Base-by-base conservation (phyloP, 2,329 filamentous ascomycete species). In the Diaporthe longicolla region DNA sequence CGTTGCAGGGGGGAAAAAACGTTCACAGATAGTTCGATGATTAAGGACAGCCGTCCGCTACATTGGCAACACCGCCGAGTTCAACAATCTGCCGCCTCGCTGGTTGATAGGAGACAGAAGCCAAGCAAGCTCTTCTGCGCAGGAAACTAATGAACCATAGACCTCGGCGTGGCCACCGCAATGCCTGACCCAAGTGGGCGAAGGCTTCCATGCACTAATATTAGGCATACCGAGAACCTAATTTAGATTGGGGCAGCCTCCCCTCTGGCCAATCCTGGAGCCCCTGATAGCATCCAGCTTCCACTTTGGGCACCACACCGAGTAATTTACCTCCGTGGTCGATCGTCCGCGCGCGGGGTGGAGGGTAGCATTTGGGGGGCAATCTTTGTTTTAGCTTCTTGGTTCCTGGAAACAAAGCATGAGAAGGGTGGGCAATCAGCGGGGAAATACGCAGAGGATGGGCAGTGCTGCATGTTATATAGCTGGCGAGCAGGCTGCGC, bases 271-370 rank as follows among this genome's bases (percentile, higher is more conserved):
- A 40, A 52, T 54, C 48, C 29, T 24, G 63, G n/a, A 54, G 48
- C 63, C 63, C 63, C 63, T 68, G 63, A 54, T 8, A 13, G 11
- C 37, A 21, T 40, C 32, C 48, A 68, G 63, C 63, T 68, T 68
- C 63, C 32, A 68, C 48, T 40, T 68, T 68, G 48, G 63, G 63
- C 21, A 50, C 32, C 48, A 40, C 48, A 50, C 63, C 32, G 63
- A 68, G 63, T 68, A 68, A 54, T 68, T 54, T 54, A 50, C 63
- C 48, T 68, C 32, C 48, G 63, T 68, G 63, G 45, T 21, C 45
- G 63, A 68, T 68, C 63, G 63, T 21, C n/a, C 45, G 63, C 63
- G 45, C 63, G 45, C 63, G 45, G 63, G 45, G 45, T 19, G 45
- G 29, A 37, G 63, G 63, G 63, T 66, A 66, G 45, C 63, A 66